Evolutionary conservation across 23 red algal species (phyloP), one percentile per base, ranked within the genome.

Genomic region (Cyanidium caldarium): DNA sequence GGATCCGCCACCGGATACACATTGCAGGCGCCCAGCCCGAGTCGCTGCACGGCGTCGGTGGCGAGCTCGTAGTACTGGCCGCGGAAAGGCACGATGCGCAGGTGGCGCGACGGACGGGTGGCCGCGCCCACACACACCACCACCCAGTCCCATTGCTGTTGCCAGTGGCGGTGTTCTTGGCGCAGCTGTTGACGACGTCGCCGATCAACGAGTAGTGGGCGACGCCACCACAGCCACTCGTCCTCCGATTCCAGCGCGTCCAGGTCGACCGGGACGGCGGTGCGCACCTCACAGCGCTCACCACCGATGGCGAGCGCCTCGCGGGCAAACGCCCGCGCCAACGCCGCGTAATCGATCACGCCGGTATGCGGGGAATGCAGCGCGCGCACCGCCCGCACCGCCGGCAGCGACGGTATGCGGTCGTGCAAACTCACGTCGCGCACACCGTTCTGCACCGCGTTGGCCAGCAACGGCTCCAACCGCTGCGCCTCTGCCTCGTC

Each of bases 1-100:
- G 73, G 65, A 20, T 83, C 73, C n/a, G 86, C 78, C 2, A 92
- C 86, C 44, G 86, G 86, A 39, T 92, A 92, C 36, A 92, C 78
- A 28, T 61, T 61, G 51, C 51, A 61, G 33, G 68, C 68, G 31
- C 79, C 58, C 0, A 69, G 69, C 5, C 46, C 86, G 39, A 83
- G 70, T 37, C 45, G 51, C 33, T 74, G 51, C 25, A 71, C 72
- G 33, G 39, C 58, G 23, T 61, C 51, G 42, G 65, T 12, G 14
- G 37, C 68, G 16, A 92, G 46, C 13, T 66, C 56, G 19, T 77
- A 57, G 39, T 92, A 92, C 45, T 84, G 68, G 39, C 86, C 86
- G 2, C 80, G 72, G 17, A 92, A 58, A 3, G 86, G 86, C 17
- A 92, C 19, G 46, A 92, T 92, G 43, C 70, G 74, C 1, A 83